Evolutionary conservation across 805 yeast genomes (phyloP), one percentile per base, ranked within the genome.

Genomic region (Barnettozyma botsteinii): DNA sequence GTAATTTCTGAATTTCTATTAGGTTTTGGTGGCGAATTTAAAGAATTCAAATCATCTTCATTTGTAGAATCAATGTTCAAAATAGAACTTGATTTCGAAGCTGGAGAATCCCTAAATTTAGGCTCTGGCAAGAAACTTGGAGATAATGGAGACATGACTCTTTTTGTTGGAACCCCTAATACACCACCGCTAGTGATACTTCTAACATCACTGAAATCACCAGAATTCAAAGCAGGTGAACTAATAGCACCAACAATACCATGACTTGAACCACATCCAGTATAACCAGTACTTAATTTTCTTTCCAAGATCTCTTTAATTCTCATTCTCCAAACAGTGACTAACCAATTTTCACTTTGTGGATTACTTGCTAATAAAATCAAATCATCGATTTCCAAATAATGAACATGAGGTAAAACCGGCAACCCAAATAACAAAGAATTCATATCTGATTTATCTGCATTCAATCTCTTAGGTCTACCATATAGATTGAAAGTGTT

Each of bases 401-500:
- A 86, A 53, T 85, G 80, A 29, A 79, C 80, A 41, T 74, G 74
- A 0, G 95, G 95, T 45, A 86, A 70, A 3, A 86, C 81, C 1
- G 96, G 96, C 55, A 86, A 72, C 2, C 85, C 95, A 63, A 85
- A 86, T 40, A 85, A 69, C 54, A 85, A 64, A 14, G 88, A 80
- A 15, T 70, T 60, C 31, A 71, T 59, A 51, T 85, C 84, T 3
- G 66, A 52, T 59, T 83, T 85, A 59, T 83, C 85, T 14, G 89
- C 85, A 51, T 73, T 77, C 48, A 85, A 70, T 43, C 81, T 76
- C 24, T 42, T 67, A 0, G 96, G 96, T 35, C 95, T 72, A 18
- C 96, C 96, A 54, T 86, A 86, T 30, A 87, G 69, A 43, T 73
- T 73, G 65, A 85, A 87, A 2, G 86, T 73, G 56, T 87, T 94